Evolutionary conservation across 768 basidiomycete genomes (phyloP).

Genomic region (Boletus pseudopeckii): DNA sequence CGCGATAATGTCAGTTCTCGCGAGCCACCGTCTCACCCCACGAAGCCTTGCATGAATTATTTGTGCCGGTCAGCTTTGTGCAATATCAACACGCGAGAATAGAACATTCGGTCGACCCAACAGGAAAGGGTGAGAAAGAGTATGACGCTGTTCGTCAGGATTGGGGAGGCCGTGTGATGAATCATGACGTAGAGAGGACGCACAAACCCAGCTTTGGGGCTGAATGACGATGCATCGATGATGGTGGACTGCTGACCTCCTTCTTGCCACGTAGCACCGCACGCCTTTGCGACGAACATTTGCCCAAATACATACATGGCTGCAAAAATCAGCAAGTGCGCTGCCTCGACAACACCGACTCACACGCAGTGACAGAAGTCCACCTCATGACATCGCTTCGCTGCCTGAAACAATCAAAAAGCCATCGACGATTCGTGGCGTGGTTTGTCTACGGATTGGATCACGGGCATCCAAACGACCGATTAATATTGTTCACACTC

Average conservation of each 20-base stretch:
- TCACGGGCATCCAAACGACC: neutral
- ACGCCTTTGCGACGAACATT: neutral
- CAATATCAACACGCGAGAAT: slow-evolving; percentile 9
- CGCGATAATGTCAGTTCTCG: too few species aligned
- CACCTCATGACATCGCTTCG: neutral
- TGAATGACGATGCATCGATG: neutral
- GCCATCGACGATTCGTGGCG: neutral
- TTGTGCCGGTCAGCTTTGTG: slow-evolving; percentile 5
- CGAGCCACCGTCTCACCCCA: too few species aligned
- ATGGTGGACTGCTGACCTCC: neutral
- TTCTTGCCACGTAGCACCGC: neutral
- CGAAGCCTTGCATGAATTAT: too few species aligned
- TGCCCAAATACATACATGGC: too few species aligned
- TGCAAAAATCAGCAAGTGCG: neutral
- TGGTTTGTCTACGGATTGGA: neutral
- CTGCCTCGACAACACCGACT: neutral
- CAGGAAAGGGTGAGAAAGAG: slow-evolving; percentile 6
- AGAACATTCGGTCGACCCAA: slow-evolving; percentile 7
- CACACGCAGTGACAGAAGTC: neutral
- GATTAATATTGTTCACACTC: neutral
- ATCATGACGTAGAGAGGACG: slow-evolving; percentile 1
- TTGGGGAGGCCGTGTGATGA: slow-evolving; percentile 8
- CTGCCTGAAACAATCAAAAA: neutral
- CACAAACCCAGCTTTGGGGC: neutral
- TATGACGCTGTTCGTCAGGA: slow-evolving; percentile 12